Evolutionary conservation across 805 yeast species (phyloP), one percentile per base, ranked within the genome.

Genomic region (Candida ponderosae): DNA sequence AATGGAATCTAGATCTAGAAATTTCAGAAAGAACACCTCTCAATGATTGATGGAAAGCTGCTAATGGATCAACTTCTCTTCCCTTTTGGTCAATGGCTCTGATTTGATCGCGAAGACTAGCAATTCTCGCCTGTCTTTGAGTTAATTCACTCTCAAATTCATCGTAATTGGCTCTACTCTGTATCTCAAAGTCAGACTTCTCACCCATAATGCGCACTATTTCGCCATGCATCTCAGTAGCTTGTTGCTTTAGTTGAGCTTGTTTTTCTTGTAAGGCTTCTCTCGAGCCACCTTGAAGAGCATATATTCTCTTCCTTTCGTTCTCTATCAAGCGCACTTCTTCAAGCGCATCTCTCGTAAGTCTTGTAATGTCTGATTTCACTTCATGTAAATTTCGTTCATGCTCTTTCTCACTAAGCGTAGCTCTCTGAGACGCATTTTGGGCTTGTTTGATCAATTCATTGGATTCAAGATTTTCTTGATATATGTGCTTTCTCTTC

Each of bases 1-100:
- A 48, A 15, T 66, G 67, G 66, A 73, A 79, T 14, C 57, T 48
- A 0, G 45, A 33, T 13, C 62, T 61, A 3, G 53, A 46, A 5
- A 50, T 37, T 0, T 39, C 46, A 3, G 14, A 10, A 0, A 41
- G 35, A 10, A 40, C 44, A 7, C 21, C 9, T 26, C 15, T 31
- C 11, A 43, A 9, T 5, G 13, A 7, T 1, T 18, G 6, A 2
- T 33, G 37, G 29, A 31, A 52, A 1, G 36, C 29, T 2, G 19
- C 26, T 1, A 50, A 26, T 4, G 53, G 49, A 30, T 52, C 30
- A 15, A 26, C 33, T 21, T 18, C 29, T 14, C 34, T 32, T 11
- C 27, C 27, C 14, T 23, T 18, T 31, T 29, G 24, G 18, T 30
- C 14, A 10, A 31, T 18, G 6, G 16, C 36, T 24, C 24, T 18